phyloP scores from a whole-genome alignment of 768 basidiomycete genomes.

The Clavulina sp. region DNA sequence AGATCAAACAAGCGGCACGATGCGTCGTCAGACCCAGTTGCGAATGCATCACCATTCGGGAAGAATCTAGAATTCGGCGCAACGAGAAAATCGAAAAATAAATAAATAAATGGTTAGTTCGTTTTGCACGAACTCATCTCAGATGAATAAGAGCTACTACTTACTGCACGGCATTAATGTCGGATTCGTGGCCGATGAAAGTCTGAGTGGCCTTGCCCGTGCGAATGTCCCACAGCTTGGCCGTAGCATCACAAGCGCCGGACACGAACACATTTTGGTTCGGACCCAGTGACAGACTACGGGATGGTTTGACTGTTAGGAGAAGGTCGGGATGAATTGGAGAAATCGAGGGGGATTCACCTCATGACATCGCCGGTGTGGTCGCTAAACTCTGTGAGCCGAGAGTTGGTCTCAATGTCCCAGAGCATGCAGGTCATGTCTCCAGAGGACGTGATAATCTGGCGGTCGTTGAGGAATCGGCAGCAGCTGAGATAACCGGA shows the following conservation, averaged over 20 bases:
- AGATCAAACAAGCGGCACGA: slow-evolving; percentile 97
- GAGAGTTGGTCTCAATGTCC: slow-evolving; percentile 96
- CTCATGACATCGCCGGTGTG: slow-evolving; percentile 99
- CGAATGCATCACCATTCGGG: slow-evolving; percentile 98
- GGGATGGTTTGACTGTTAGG: background rate
- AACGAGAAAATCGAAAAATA: background rate
- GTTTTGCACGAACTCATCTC: too few relatives aligned
- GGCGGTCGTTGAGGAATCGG: slow-evolving; percentile 94
- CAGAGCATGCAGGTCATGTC: slow-evolving; percentile 99
- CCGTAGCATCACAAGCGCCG: slow-evolving; percentile 94
- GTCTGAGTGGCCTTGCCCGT: slow-evolving; percentile 96
- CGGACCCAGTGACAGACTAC: slow-evolving; percentile 81
- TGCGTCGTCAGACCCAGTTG: slow-evolving; percentile 96
- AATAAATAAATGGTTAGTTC: background rate
- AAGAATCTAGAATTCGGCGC: slow-evolving; percentile 56
- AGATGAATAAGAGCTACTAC: too few relatives aligned
- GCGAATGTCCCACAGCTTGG: slow-evolving; percentile 98
- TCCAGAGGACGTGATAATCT: slow-evolving; percentile 94
- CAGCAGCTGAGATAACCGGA: slow-evolving; percentile 97
- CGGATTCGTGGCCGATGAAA: slow-evolving; percentile 95
- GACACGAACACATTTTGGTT: slow-evolving; percentile 96
- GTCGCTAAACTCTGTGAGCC: slow-evolving; percentile 97
- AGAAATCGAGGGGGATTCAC: slow-evolving; percentile 26
- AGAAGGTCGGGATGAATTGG: background rate
- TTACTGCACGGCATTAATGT: slow-evolving; percentile 97